Conservation (phyloP, 1,139 yeast species). For the Saccharomyces hybrid region DNA sequence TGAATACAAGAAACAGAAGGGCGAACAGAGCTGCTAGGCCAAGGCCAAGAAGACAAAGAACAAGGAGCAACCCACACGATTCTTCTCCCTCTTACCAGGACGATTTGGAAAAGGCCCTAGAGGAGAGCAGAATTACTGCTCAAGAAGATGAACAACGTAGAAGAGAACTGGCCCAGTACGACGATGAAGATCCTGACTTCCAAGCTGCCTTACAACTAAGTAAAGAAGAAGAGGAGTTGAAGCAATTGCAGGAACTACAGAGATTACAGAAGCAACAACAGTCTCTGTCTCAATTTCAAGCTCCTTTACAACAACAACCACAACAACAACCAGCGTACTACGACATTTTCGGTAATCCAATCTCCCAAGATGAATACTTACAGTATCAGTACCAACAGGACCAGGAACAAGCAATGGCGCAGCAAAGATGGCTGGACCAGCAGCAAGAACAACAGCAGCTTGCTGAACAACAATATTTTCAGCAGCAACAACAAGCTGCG, state of each 20-base stretch:
- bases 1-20: constrained; percentile 35
- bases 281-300: background rate
- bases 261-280: constrained; percentile 43
- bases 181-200: constrained; percentile 45
- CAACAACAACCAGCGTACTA: constrained; percentile 32
- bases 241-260: constrained; percentile 43
- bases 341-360: constrained; percentile 79
- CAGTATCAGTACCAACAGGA: constrained; percentile 35
- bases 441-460: constrained; percentile 18
- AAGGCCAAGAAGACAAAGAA: constrained; percentile 22
- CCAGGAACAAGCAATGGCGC: constrained; percentile 31
- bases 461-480: constrained; percentile 15
- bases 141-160: constrained; percentile 72
- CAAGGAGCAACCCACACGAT: background rate
- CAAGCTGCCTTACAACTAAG: constrained; percentile 71
- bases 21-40: constrained; percentile 24
- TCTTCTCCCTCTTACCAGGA: constrained; percentile 43
- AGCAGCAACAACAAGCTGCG: constrained; percentile 19
- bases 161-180: constrained; percentile 34
- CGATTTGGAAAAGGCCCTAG: constrained; percentile 79
- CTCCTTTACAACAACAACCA: constrained; percentile 27
- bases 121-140: constrained; percentile 74
- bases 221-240: constrained; percentile 81
- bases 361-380: constrained; percentile 38
- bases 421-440: constrained; percentile 18